Conservation (phyloP, 352 stramenopile genomes). For the Globisporangium radiosum region DNA sequence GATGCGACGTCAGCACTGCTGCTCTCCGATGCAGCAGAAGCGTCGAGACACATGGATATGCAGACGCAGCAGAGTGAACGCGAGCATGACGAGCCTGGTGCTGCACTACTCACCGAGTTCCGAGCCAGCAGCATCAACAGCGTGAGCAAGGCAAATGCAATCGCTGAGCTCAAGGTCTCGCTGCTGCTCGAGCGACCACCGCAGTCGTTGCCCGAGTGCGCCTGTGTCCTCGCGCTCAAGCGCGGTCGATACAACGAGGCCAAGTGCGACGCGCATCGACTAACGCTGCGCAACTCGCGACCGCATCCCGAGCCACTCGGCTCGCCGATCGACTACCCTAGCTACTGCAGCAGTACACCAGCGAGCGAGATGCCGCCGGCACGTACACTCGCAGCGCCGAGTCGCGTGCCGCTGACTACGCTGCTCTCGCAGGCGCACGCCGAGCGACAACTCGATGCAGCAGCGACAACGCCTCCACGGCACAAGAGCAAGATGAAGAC, state of each 20-base stretch:
- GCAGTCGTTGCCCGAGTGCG: constrained; percentile 27
- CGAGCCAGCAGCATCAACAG: not conserved
- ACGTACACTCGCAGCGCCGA: constrained; percentile 2
- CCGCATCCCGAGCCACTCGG: constrained; percentile 32
- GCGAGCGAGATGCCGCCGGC: constrained; percentile 3
- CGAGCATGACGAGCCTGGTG: constrained; percentile 1
- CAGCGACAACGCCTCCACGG: not conserved
- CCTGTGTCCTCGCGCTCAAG: constrained; percentile 37
- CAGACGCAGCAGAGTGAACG: not conserved
- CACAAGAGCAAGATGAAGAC: constrained; percentile 6
- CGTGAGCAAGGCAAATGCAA: not conserved
- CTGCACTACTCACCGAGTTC: constrained; percentile 9
- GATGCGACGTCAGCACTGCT: not conserved
- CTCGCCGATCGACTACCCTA: not conserved
- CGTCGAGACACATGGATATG: not conserved
- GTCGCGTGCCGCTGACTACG: constrained; percentile 3
- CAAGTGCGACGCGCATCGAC: constrained; percentile 48
- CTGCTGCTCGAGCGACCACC: constrained; percentile 9
- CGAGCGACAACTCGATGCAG: not conserved
- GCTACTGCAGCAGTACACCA: not conserved
- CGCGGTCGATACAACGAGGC: constrained; percentile 37
- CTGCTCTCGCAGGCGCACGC: not conserved
- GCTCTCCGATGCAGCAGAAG: not conserved
- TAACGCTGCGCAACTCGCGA: constrained; percentile 50
- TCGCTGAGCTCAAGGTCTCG: constrained; percentile 24